Conservation (phyloP, 805 yeast genomes). For the Ogataea degrootiae region DNA sequence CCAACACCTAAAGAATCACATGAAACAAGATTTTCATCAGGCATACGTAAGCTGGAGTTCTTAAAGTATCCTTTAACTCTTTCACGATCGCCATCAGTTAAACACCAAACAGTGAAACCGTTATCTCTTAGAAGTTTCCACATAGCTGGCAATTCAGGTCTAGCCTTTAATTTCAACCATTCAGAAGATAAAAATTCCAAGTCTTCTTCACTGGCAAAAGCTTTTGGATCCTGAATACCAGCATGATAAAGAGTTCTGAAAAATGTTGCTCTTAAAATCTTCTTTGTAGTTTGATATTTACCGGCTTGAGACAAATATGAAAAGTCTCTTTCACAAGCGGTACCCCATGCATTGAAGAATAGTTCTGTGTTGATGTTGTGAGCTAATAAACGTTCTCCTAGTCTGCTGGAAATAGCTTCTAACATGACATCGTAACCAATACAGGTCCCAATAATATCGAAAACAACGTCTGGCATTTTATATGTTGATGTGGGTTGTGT, state of each 20-base stretch:
- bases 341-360: slow-evolving; percentile 18
- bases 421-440: slow-evolving; percentile 21
- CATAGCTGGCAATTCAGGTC: slow-evolving; percentile 27
- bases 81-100: slow-evolving; percentile 26
- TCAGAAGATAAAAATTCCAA: slow-evolving; percentile 20
- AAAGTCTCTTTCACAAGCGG: slow-evolving; percentile 86
- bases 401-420: slow-evolving; percentile 17
- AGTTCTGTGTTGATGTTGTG: slow-evolving; percentile 12
- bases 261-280: slow-evolving; percentile 24
- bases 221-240: slow-evolving; percentile 25
- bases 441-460: slow-evolving; percentile 26
- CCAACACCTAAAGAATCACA: slow-evolving; percentile 29
- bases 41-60: slow-evolving; percentile 24
- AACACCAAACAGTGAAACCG: slow-evolving; percentile 29
- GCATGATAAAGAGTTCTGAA: slow-evolving; percentile 24
- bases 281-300: slow-evolving; percentile 22
- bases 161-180: slow-evolving; percentile 23
- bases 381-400: slow-evolving; percentile 14
- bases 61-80: slow-evolving; percentile 27
- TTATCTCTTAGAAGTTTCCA: slow-evolving; percentile 25
- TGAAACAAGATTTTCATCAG: slow-evolving; percentile 25
- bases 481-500: background rate
- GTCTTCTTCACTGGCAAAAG: slow-evolving; percentile 25
- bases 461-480: slow-evolving; percentile 24
- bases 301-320: slow-evolving; percentile 24